Evolutionary conservation across 2,329 filamentous ascomycete species (phyloP), one percentile per base, ranked within the genome.

Genomic region (Diplodia corticola): DNA sequence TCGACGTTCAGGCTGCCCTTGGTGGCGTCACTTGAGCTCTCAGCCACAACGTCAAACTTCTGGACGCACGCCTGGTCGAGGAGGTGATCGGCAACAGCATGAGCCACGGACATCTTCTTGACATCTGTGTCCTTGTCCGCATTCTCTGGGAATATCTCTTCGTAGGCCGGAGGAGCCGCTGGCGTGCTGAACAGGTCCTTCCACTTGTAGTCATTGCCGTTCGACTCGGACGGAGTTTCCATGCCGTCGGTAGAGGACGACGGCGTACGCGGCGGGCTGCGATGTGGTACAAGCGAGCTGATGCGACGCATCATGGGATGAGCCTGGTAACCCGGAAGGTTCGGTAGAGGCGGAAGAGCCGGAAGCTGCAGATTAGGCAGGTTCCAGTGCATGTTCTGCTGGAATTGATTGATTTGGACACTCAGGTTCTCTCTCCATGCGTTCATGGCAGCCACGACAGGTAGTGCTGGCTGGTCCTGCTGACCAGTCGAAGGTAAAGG

Each of bases 371-470:
- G 78, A 67, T 89, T 89, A 59, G 89, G 89, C 71, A 91, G 82
- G 53, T 88, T 85, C 75, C 88, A 80, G 40, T 86, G 83, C 80
- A 92, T 84, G 53, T 84, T 87, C 74, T 92, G 88, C 73, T 93
- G 91, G 72, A 93, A 84, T 67, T 93, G 88, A 66, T 93, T 89
- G 55, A 93, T 83, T 73, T 93, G 91, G 20, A 88, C 84, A 28
- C 88, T 84, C 22, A 94, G 78, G 33, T 67, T 65, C 33, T 89
- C 88, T 48, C 64, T 57, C 79, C 92, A 85, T 15, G 89, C 90
- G 57, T 87, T 83, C 72, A 92, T 85, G 54, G 89, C 85, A 4
- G 87, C 85, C 15, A 66, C 48, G 22, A 24, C 48, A 13, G 63
- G 63, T 49, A 53, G 33, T 20, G 22, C 51, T 48, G 35, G 55